Evolutionary conservation across 495 filamentous ascomycete genomes (phyloP).

Genomic region (Penicillium arizonense): DNA sequence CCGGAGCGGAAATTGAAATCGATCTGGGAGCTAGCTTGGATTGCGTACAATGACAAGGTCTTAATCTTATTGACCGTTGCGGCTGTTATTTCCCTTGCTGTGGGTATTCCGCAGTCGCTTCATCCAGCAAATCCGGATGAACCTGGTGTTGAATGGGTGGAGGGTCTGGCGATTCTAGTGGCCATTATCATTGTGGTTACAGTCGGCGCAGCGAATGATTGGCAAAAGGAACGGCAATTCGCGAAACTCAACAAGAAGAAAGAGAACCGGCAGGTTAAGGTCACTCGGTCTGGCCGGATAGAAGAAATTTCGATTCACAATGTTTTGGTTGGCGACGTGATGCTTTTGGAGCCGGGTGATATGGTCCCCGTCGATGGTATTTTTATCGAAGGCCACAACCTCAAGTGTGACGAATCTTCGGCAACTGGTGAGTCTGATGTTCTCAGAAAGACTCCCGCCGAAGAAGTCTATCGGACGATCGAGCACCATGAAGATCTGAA

Average conservation of each 20-base stretch:
- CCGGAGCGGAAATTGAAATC: slow-evolving; percentile 71
- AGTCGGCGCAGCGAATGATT: slow-evolving; percentile 75
- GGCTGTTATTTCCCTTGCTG: slow-evolving; percentile 76
- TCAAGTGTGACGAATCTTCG: slow-evolving; percentile 81
- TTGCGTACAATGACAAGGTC: slow-evolving; percentile 82
- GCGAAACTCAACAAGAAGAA: slow-evolving; percentile 71
- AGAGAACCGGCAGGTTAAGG: slow-evolving; percentile 69
- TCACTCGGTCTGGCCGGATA: slow-evolving; percentile 72
- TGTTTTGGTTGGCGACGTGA: slow-evolving; percentile 78
- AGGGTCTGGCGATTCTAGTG: slow-evolving; percentile 75
- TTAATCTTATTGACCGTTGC: slow-evolving; percentile 76
- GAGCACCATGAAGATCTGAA: slow-evolving; percentile 69
- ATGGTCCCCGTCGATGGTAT: slow-evolving; percentile 80
- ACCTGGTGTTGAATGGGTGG: slow-evolving; percentile 72
- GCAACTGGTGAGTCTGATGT: slow-evolving; percentile 85
- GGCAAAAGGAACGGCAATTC: slow-evolving; percentile 78
- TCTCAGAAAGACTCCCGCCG: slow-evolving; percentile 66
- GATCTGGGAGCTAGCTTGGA: slow-evolving; percentile 74
- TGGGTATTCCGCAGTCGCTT: slow-evolving; percentile 71
- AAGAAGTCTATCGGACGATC: slow-evolving; percentile 80
- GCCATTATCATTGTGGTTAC: slow-evolving; percentile 75
- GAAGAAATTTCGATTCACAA: slow-evolving; percentile 78
- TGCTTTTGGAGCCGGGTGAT: slow-evolving; percentile 85
- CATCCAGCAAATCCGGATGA: slow-evolving; percentile 41
- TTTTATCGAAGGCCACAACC: slow-evolving; percentile 67